Percentiles rank a stretch among this genome's conserved stretches.
phyloP scores from a whole-genome alignment of 2,329 filamentous ascomycete species.

The Alternaria sp. region DNA sequence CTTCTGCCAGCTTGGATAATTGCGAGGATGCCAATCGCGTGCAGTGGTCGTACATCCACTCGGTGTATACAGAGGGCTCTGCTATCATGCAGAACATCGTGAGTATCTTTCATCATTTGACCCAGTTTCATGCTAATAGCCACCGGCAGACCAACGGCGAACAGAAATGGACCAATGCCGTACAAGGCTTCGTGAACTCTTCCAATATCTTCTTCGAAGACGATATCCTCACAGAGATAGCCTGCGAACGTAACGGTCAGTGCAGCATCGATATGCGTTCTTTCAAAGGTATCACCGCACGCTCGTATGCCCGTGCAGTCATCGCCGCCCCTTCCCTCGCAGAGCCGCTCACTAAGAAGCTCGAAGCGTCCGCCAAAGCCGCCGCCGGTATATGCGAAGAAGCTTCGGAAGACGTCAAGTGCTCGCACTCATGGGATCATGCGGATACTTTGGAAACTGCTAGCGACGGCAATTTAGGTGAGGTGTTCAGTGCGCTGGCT shows the following conservation, averaged over 20 bases:
- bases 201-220: slow-evolving; percentile 51
- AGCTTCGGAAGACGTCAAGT: neutral
- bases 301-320: slow-evolving; percentile 33
- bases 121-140: neutral
- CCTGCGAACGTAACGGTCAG: slow-evolving; percentile 64
- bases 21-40: slow-evolving; percentile 57
- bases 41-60: slow-evolving; percentile 60
- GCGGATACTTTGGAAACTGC: neutral
- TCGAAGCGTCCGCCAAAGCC: slow-evolving; percentile 29
- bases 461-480: slow-evolving; percentile 22
- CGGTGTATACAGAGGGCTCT: slow-evolving; percentile 58
- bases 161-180: slow-evolving; percentile 29
- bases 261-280: slow-evolving; percentile 71
- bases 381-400: slow-evolving; percentile 25
- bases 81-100: slow-evolving; percentile 58
- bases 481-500: slow-evolving; percentile 28
- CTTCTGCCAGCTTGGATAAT: slow-evolving; percentile 44
- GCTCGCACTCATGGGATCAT: neutral
- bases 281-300: slow-evolving; percentile 60
- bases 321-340: slow-evolving; percentile 25
- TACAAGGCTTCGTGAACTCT: slow-evolving; percentile 29
- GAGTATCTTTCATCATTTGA: slow-evolving; percentile 17
- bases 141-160: slow-evolving; percentile 26
- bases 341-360: slow-evolving; percentile 17
- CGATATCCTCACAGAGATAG: slow-evolving; percentile 69